A percentile compares a stretch with the other conserved stretches of the same genome.
Conservation (phyloP, 768 basidiomycete species). For the Lactarius tabidus region DNA sequence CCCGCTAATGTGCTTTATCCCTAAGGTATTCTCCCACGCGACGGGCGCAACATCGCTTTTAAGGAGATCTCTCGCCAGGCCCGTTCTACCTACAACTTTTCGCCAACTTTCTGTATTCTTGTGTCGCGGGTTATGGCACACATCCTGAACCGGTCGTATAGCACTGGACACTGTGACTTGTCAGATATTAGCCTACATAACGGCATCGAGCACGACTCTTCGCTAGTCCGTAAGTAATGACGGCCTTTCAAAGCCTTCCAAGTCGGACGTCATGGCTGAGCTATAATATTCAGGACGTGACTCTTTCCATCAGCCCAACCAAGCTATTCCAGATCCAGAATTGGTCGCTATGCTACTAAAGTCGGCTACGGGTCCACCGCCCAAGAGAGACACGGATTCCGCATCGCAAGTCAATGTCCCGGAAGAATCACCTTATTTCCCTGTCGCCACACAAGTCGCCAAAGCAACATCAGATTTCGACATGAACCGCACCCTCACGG, state of each 20-base stretch:
- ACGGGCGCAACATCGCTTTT: conserved; percentile 68
- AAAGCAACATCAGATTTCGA: conserved; percentile 11
- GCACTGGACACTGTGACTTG: conserved; percentile 57
- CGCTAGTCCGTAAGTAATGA: conserved; percentile 49
- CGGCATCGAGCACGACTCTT: conserved; percentile 69
- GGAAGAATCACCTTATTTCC: conserved; percentile 8
- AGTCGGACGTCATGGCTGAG: background rate
- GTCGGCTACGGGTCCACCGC: conserved; percentile 54
- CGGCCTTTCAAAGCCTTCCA: background rate
- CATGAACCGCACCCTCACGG: conserved; percentile 41
- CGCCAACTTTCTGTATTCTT: conserved; percentile 61
- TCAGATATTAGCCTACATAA: conserved; percentile 69
- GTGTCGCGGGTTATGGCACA: conserved; percentile 59
- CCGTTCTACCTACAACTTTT: conserved; percentile 63
- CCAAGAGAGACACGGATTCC: background rate
- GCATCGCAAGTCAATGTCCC: background rate
- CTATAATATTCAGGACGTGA: conserved; percentile 48
- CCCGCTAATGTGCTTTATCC: background rate
- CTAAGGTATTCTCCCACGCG: conserved; percentile 46
- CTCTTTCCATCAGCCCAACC: conserved; percentile 42
- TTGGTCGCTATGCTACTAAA: conserved; percentile 55
- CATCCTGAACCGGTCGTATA: conserved; percentile 54
- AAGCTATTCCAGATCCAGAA: conserved; percentile 44
- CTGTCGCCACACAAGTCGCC: conserved; percentile 5
- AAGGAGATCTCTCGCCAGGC: conserved; percentile 39